phyloP scores from a whole-genome alignment of 345 rosid species.

The Corchorus capsularis region DNA sequence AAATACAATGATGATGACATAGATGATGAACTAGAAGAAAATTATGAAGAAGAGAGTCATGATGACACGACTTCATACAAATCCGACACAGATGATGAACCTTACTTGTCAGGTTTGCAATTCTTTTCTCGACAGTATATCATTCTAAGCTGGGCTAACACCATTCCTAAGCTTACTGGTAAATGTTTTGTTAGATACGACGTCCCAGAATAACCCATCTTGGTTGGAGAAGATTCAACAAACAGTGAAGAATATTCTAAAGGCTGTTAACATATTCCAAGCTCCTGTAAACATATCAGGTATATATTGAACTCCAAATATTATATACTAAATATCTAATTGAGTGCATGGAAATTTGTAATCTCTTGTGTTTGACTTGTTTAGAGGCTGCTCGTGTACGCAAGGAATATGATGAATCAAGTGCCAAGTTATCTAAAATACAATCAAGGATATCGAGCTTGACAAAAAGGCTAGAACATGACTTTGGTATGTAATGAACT shows the following conservation, averaged over 20 bases:
- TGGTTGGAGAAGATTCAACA: slow-evolving; percentile 87
- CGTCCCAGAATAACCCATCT: slow-evolving; percentile 45
- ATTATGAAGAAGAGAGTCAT: slow-evolving; percentile 53
- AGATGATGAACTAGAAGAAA: slow-evolving; percentile 53
- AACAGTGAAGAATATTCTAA: slow-evolving; percentile 58
- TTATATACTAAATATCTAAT: slow-evolving; percentile 2
- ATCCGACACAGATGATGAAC: slow-evolving; percentile 54
- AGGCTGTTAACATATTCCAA: slow-evolving; percentile 73
- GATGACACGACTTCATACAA: slow-evolving; percentile 56
- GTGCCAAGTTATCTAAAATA: slow-evolving; percentile 69
- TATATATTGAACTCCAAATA: slow-evolving; percentile 26
- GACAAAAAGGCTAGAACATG: slow-evolving; percentile 75
- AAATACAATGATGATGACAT: slow-evolving; percentile 55
- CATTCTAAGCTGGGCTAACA: slow-evolving; percentile 16
- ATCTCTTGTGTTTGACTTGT: slow-evolving; percentile 30
- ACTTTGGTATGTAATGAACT: slow-evolving; percentile 67
- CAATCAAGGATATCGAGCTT: slow-evolving; percentile 85
- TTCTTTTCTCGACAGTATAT: background rate
- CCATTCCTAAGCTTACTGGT: background rate
- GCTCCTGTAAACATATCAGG: slow-evolving; percentile 80
- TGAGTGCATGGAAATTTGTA: slow-evolving; percentile 7
- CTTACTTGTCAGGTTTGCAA: slow-evolving; percentile 61
- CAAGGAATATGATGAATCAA: slow-evolving; percentile 82
- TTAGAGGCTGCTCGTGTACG: slow-evolving; percentile 80
- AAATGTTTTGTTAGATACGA: slow-evolving; percentile 41